A percentile compares a stretch with the other conserved stretches of the same genome.
phyloP scores from a whole-genome alignment of 1,284 basidiomycete species.

The Pisolithus thermaeus region DNA sequence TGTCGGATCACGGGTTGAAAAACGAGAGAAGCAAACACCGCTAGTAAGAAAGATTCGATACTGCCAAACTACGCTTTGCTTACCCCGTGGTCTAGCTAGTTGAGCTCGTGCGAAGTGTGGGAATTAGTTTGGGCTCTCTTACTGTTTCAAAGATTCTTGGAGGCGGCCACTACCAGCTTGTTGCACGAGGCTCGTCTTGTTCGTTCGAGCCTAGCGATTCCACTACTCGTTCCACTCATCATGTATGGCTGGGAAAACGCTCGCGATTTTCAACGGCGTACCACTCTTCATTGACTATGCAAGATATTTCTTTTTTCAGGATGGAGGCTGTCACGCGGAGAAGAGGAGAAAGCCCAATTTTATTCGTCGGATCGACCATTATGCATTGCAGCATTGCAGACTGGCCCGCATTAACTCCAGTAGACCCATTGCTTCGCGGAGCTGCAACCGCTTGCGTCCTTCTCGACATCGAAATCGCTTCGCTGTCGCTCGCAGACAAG shows the following conservation, averaged over 20 bases:
- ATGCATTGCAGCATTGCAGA: slow-evolving; percentile 46
- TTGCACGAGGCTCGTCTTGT: slow-evolving; percentile 35
- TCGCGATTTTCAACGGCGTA: slow-evolving; percentile 34
- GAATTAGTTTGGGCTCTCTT: slow-evolving; percentile 20
- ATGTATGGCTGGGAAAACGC: slow-evolving; percentile 47
- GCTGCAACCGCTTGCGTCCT: slow-evolving; percentile 57
- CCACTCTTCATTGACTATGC: slow-evolving; percentile 35
- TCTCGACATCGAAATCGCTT: slow-evolving; percentile 41
- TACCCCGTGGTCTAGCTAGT: slow-evolving; percentile 11
- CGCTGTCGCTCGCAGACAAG: slow-evolving; percentile 45
- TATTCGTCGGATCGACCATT: slow-evolving; percentile 39
- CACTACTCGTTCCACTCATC: slow-evolving; percentile 40
- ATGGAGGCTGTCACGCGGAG: not conserved
- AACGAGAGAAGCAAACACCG: slow-evolving; percentile 12
- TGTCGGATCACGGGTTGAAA: slow-evolving; percentile 1
- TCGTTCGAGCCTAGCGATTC: slow-evolving; percentile 44
- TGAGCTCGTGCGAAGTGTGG: slow-evolving; percentile 12
- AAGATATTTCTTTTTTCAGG: slow-evolving; percentile 33
- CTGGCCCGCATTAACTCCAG: slow-evolving; percentile 43
- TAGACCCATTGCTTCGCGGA: slow-evolving; percentile 40
- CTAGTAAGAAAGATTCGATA: slow-evolving; percentile 11
- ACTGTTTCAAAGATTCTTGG: slow-evolving; percentile 29
- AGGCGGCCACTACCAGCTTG: slow-evolving; percentile 34
- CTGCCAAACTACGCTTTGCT: slow-evolving; percentile 5
- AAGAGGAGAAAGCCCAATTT: slow-evolving; percentile 29